These are phyloP conservation scores for Pseudonectria foliicola DNA, from an alignment of 2,329 filamentous ascomycete species.

Conservation along the genomic window DNA sequence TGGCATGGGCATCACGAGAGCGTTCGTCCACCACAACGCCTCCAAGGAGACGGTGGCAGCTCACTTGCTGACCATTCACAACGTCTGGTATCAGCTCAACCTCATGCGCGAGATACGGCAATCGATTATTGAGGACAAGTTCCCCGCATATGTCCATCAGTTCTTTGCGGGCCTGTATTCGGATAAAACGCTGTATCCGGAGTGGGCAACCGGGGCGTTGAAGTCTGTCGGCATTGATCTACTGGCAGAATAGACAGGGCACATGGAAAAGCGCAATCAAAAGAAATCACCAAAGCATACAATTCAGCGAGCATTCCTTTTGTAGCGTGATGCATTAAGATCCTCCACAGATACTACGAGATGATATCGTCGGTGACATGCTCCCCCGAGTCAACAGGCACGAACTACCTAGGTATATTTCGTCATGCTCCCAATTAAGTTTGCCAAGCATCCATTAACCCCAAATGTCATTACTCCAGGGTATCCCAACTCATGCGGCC, in stretches of 20 bases:
- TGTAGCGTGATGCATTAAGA: too few relatives aligned
- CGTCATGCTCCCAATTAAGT: too few relatives aligned
- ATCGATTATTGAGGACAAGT: slow-evolving; percentile 74
- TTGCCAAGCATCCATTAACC: too few relatives aligned
- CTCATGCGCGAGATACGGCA: slow-evolving; percentile 71
- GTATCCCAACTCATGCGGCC: slow-evolving; percentile 1
- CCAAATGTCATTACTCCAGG: too few relatives aligned
- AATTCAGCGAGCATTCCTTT: not conserved
- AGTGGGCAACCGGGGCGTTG: slow-evolving; percentile 79
- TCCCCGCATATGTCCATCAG: slow-evolving; percentile 65
- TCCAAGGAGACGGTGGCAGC: slow-evolving; percentile 94
- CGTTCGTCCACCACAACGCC: slow-evolving; percentile 85
- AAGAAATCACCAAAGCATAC: not conserved
- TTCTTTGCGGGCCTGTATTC: slow-evolving; percentile 73
- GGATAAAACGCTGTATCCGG: slow-evolving; percentile 59
- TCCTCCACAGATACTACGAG: too few relatives aligned
- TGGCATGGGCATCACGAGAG: slow-evolving; percentile 74
- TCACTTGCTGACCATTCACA: slow-evolving; percentile 80
- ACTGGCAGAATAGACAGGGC: slow-evolving; percentile 16
- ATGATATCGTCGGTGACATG: too few relatives aligned
- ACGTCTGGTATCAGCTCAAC: slow-evolving; percentile 84
- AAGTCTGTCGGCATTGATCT: slow-evolving; percentile 69
- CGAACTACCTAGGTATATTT: too few relatives aligned
- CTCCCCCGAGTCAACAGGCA: too few relatives aligned
- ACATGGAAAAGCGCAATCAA: slow-evolving; percentile 6